Evolutionary conservation across 805 yeast genomes (phyloP).

Genomic region (Alloascoidea hylecoeti): DNA sequence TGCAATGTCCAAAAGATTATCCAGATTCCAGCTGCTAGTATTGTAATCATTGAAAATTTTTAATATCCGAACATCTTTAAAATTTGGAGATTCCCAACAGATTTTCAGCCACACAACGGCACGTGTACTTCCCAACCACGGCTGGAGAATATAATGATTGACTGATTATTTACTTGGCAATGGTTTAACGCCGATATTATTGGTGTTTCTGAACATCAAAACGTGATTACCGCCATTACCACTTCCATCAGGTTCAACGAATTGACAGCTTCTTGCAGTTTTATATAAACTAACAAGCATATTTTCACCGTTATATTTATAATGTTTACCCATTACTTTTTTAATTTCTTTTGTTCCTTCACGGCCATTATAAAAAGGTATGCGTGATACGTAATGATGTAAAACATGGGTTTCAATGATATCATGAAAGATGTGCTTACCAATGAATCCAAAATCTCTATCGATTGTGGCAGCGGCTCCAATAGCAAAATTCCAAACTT

Average conservation of each 20-base stretch:
- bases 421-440: conserved; percentile 70
- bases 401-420: conserved; percentile 84
- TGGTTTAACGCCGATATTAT: conserved; percentile 48
- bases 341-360: conserved; percentile 65
- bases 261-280: conserved; percentile 49
- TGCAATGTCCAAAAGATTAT: no score
- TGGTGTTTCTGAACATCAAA: conserved; percentile 59
- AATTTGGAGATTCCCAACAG: no score
- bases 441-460: conserved; percentile 70
- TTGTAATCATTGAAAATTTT: no score
- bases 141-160: no score
- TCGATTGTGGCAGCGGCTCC: conserved; percentile 89
- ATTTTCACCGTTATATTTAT: conserved; percentile 50
- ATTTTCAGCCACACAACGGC: no score
- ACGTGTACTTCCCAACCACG: background rate
- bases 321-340: conserved; percentile 76
- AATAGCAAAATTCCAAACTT: conserved; percentile 56
- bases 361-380: conserved; percentile 84
- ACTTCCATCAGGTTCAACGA: no score
- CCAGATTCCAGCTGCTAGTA: no score
- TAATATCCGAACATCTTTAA: no score
- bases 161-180: no score
- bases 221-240: conserved; percentile 57
- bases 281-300: conserved; percentile 55
- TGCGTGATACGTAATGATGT: conserved; percentile 73